Percentiles rank a stretch among this genome's conserved stretches.
Evolutionary conservation across 805 yeast species (phyloP).

Genomic region (Ogataea siamensis): DNA sequence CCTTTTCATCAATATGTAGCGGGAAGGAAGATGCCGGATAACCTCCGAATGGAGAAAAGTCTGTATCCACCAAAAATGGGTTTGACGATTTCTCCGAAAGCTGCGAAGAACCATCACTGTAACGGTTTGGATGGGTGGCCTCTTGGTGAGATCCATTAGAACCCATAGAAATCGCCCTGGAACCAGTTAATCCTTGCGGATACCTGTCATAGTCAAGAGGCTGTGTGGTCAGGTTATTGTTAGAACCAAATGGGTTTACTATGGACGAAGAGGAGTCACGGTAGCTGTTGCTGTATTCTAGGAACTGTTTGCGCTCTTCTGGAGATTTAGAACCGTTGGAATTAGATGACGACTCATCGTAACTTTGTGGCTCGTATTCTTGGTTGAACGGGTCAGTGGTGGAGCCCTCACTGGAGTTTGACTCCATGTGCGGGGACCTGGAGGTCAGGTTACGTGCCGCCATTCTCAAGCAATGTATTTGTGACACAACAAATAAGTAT

Average conservation of each 20-base stretch:
- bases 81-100: constrained; percentile 27
- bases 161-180: constrained; percentile 56
- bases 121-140: constrained; percentile 16
- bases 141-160: constrained; percentile 37
- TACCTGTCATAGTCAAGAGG: constrained; percentile 65
- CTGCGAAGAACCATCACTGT: constrained; percentile 22
- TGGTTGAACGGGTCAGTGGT: constrained; percentile 32
- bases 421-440: constrained; percentile 33
- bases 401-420: constrained; percentile 26
- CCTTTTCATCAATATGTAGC: constrained; percentile 85
- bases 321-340: constrained; percentile 22
- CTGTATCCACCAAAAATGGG: constrained; percentile 54
- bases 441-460: constrained; percentile 36
- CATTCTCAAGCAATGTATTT: constrained; percentile 17
- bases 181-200: constrained; percentile 56
- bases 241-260: constrained; percentile 32
- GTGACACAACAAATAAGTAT: constrained; percentile 3
- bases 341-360: constrained; percentile 26
- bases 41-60: constrained; percentile 92
- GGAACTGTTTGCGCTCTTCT: constrained; percentile 22
- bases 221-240: constrained; percentile 20
- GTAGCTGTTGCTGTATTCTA: constrained; percentile 25
- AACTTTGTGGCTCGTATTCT: constrained; percentile 33
- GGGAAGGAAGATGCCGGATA: constrained; percentile 94
- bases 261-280: constrained; percentile 31